Evolutionary conservation across 768 basidiomycete species (phyloP).

Genomic region (Mycena vulgaris): DNA sequence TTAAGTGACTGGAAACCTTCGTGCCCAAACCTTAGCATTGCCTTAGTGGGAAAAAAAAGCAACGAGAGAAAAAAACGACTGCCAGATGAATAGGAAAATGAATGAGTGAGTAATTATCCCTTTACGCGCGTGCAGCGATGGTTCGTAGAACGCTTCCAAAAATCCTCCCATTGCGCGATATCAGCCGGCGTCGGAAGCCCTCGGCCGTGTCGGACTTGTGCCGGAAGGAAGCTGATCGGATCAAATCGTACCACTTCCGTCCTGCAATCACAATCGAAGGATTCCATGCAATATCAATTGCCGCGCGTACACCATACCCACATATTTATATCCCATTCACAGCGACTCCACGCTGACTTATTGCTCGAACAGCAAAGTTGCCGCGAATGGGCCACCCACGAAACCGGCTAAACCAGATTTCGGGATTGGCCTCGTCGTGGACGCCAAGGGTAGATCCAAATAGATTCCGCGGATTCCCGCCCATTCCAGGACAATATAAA

Average conservation of each 20-base stretch:
- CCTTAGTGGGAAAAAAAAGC: too few relatives aligned
- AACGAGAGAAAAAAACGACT: too few relatives aligned
- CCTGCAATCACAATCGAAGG: background rate
- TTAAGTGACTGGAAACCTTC: too few relatives aligned
- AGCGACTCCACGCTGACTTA: slow-evolving; percentile 11
- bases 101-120: too few relatives aligned
- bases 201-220: background rate
- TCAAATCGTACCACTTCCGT: background rate
- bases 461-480: slow-evolving; percentile 23
- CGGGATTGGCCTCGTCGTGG: slow-evolving; percentile 25
- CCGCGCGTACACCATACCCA: slow-evolving; percentile 1
- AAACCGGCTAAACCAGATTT: background rate
- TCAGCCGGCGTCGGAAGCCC: background rate
- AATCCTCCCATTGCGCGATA: too few relatives aligned
- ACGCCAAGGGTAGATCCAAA: background rate
- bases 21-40: too few relatives aligned
- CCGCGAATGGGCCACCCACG: background rate
- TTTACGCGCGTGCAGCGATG: too few relatives aligned
- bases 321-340: background rate
- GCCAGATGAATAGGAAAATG: too few relatives aligned
- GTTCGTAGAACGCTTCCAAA: too few relatives aligned
- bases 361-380: background rate
- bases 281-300: background rate
- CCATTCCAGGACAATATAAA: slow-evolving; percentile 22
- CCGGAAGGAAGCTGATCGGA: background rate